Percentiles rank a stretch among this genome's conserved stretches.
phyloP scores from a whole-genome alignment of 2,329 filamentous ascomycete genomes.

The Pyricularia sp. region DNA sequence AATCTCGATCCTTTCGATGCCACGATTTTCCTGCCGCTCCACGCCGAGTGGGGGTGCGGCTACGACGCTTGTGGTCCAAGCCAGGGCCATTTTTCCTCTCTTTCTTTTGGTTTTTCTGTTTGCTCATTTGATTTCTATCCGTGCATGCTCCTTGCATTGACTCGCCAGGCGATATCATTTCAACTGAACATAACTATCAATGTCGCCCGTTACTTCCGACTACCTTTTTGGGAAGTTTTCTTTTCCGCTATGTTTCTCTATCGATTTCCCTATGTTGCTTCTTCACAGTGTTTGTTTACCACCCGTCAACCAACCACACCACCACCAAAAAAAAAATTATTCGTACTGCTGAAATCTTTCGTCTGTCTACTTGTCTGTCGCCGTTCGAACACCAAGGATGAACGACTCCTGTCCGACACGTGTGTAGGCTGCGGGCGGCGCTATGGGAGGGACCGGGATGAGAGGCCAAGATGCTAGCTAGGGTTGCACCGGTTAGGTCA shows the following conservation, averaged over 20 bases:
- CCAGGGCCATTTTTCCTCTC: constrained; percentile 1
- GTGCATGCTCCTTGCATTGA: constrained; percentile 7
- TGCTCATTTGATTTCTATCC: constrained; percentile 7
- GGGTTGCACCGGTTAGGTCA: constrained; percentile 4
- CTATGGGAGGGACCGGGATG: background rate
- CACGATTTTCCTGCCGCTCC: constrained; percentile 1
- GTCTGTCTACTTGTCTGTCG: background rate
- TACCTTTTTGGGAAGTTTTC: background rate
- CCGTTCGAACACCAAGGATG: background rate
- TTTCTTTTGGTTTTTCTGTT: background rate
- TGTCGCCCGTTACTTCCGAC: background rate
- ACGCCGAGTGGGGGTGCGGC: background rate
- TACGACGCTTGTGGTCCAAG: background rate
- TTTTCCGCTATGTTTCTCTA: background rate
- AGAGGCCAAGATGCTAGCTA: background rate
- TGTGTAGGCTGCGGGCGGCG: background rate
- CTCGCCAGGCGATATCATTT: constrained; percentile 7
- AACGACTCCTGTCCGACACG: background rate
- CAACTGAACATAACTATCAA: background rate
- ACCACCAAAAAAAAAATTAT: background rate
- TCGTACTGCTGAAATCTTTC: background rate
- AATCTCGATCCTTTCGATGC: background rate
- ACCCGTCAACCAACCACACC: background rate
- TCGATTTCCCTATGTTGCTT: background rate
- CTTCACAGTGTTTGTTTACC: background rate